phyloP scores from a whole-genome alignment of 129 eudicot genomes.

The Helianthus annuus region DNA sequence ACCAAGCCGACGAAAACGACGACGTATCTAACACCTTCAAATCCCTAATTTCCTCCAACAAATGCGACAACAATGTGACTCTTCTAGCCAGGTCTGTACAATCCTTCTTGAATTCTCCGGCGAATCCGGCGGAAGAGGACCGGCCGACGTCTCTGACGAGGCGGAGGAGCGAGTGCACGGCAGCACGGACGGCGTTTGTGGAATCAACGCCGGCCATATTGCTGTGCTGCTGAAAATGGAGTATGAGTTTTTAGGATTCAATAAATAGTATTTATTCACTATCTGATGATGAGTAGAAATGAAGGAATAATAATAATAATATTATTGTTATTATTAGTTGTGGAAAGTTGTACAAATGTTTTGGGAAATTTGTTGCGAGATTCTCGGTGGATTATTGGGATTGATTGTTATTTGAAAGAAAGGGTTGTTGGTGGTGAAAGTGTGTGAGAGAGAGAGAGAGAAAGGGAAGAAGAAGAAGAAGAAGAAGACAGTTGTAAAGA shows the following conservation, averaged over 20 bases:
- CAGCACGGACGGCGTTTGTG: slow-evolving; percentile 25
- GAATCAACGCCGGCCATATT: slow-evolving; percentile 59
- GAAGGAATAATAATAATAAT: not conserved
- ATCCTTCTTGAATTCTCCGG: slow-evolving; percentile 74
- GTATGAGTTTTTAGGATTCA: not conserved
- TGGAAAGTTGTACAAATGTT: not conserved
- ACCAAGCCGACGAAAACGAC: slow-evolving; percentile 48
- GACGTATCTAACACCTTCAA: slow-evolving; percentile 38
- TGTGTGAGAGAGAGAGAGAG: slow-evolving; percentile 23
- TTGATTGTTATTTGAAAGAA: not conserved
- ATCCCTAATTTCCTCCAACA: slow-evolving; percentile 82
- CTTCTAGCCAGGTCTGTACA: slow-evolving; percentile 74
- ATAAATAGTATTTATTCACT: not conserved
- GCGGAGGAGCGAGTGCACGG: slow-evolving; percentile 48
- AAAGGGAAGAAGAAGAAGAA: not conserved
- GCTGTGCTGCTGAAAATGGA: slow-evolving; percentile 27
- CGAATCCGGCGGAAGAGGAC: slow-evolving; percentile 49
- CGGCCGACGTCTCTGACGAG: slow-evolving; percentile 57
- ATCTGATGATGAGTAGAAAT: not conserved
- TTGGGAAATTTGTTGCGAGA: slow-evolving; percentile 26
- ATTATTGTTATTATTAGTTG: no score
- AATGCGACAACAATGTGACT: slow-evolving; percentile 68
- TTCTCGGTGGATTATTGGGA: slow-evolving; percentile 23
- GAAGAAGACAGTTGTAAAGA: slow-evolving; percentile 41
- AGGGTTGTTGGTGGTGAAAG: slow-evolving; percentile 12